Base-by-base conservation (phyloP, 23 red algal species). In the Gracilaria caudata region DNA sequence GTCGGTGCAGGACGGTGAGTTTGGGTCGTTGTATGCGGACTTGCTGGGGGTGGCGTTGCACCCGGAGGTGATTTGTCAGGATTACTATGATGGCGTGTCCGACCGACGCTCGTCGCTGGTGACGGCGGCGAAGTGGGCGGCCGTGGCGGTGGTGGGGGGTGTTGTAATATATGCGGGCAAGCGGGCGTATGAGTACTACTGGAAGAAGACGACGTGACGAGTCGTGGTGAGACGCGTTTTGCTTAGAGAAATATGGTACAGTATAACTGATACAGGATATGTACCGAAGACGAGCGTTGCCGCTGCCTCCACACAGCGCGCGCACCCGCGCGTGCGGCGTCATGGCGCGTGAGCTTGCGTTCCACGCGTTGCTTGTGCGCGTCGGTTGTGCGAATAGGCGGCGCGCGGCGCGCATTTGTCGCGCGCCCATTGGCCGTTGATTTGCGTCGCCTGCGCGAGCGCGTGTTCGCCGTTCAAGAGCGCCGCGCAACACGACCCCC, bases 21-120 rank as follows among this genome's bases (percentile, higher is more conserved):
- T 56, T 56, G 88, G 79, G 9, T 78, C 88, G 75, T 20, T 97
- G 49, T 93, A 90, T 57, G 68, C 78, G 40, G 81, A 84, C 49
- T 68, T 97, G 25, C 64, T 93, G 29, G 83, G 84, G 43, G 83
- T 92, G 25, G 82, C 58, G 37, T 34, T 90, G 11, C 54, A 68
- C 78, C 94, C 84, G 39, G 41, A 89, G n/a, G 75, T 93, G 51
- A 90, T 82, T 39, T 97, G 94, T 61, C 90, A 82, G 57, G 91
- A 79, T 45, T 89, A 93, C 45, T 93, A 90, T 57, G 88, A 86
- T n/a, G 59, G 68, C 21, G 77, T 65, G 37, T 43, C 44, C 2
- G 64, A 45, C 1, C 37, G 63, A 29, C 39, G 68, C 0, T 84
- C 78, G 28, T 16, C 83, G 38, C 26, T 73, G 33, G 71, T 28